phyloP scores from a whole-genome alignment of 306 rosid species.

The Phaseolus lunatus region DNA sequence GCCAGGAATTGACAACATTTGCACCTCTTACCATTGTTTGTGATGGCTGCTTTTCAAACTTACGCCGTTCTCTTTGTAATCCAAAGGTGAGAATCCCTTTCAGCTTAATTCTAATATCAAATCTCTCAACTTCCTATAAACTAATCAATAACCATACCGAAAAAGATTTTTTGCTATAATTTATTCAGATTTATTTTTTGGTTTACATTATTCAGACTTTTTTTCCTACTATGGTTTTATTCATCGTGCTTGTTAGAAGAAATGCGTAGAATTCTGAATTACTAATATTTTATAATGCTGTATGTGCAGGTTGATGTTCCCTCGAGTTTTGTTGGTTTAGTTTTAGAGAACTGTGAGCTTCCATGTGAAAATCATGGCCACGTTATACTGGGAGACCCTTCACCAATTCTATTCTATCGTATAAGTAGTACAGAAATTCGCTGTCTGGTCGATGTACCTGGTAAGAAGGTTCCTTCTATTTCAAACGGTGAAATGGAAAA shows the following conservation, averaged over 20 bases:
- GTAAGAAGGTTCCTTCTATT: slow-evolving; percentile 96
- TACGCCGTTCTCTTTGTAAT: slow-evolving; percentile 93
- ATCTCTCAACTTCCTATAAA: slow-evolving; percentile 18
- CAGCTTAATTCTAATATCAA: slow-evolving; percentile 24
- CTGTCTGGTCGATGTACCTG: slow-evolving; percentile 95
- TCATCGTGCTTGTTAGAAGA: slow-evolving; percentile 10
- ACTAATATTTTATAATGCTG: slow-evolving; percentile 32
- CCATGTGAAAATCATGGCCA: slow-evolving; percentile 96
- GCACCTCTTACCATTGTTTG: slow-evolving; percentile 97
- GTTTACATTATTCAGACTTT: slow-evolving; percentile 13
- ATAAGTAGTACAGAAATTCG: slow-evolving; percentile 95
- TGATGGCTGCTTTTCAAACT: slow-evolving; percentile 97
- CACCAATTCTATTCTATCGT: slow-evolving; percentile 91
- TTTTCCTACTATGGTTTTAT: slow-evolving; percentile 16
- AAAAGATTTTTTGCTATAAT: neutral
- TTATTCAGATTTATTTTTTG: neutral
- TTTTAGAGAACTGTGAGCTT: slow-evolving; percentile 88
- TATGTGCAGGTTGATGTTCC: slow-evolving; percentile 86
- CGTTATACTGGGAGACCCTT: slow-evolving; percentile 93
- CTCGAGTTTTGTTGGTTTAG: slow-evolving; percentile 89
- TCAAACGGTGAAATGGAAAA: slow-evolving; percentile 93
- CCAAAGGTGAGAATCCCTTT: slow-evolving; percentile 70
- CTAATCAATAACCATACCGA: neutral
- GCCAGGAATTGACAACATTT: slow-evolving; percentile 69
- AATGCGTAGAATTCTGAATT: slow-evolving; percentile 29